A percentile compares a stretch with the other conserved stretches of the same genome.
Conservation (phyloP, 805 yeast genomes). For the Lachancea mirantina region DNA sequence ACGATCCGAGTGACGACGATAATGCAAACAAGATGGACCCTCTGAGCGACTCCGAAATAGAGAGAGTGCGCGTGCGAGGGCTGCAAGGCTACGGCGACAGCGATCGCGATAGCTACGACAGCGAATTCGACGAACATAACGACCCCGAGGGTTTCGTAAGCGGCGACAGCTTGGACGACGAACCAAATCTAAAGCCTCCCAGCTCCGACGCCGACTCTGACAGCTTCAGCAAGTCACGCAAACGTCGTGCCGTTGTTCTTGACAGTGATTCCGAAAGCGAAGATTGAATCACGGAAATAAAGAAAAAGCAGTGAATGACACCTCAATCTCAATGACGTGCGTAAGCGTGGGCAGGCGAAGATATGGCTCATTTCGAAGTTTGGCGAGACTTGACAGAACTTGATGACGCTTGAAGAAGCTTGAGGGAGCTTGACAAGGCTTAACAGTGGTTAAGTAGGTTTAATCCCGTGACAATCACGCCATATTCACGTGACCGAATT, state of each 20-base stretch:
- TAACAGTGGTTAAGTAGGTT: too few relatives aligned
- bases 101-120: slow-evolving; percentile 9
- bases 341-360: too few relatives aligned
- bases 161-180: slow-evolving; percentile 27
- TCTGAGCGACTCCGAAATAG: not conserved
- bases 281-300: too few relatives aligned
- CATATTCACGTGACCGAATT: too few relatives aligned
- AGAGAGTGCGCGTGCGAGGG: not conserved
- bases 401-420: too few relatives aligned
- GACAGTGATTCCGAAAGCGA: too few relatives aligned
- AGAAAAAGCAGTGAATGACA: too few relatives aligned
- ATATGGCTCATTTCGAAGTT: too few relatives aligned
- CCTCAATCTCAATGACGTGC: too few relatives aligned
- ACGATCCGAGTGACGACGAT: slow-evolving; percentile 12
- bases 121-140: slow-evolving; percentile 27
- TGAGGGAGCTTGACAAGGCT: too few relatives aligned
- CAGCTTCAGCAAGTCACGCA: slow-evolving; percentile 24
- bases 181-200: slow-evolving; percentile 23
- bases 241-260: slow-evolving; percentile 19
- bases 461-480: too few relatives aligned
- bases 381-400: too few relatives aligned
- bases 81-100: slow-evolving; percentile 2
- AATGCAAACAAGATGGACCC: slow-evolving; percentile 11
- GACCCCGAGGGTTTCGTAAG: slow-evolving; percentile 27
- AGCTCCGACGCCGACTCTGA: slow-evolving; percentile 36